Percentiles rank a stretch among this genome's conserved stretches.
phyloP scores from a whole-genome alignment of 495 filamentous ascomycete species.

The Tuber microsphaerosporum region DNA sequence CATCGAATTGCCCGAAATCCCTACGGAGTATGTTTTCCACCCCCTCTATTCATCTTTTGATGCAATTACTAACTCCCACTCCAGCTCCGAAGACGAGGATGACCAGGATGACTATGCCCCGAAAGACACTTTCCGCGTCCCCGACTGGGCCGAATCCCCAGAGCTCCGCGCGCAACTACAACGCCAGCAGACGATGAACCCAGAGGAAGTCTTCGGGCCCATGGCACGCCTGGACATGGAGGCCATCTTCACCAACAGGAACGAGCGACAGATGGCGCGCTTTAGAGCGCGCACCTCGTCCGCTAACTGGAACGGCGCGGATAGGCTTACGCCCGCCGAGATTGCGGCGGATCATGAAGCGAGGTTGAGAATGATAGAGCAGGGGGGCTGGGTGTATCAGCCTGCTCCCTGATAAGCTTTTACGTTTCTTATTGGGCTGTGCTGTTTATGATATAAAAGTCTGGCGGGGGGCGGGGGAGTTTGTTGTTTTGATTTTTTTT shows the following conservation, averaged over 20 bases:
- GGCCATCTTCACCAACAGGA: slow-evolving; percentile 80
- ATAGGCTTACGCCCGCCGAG: slow-evolving; percentile 83
- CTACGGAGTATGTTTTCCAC: slow-evolving; percentile 57
- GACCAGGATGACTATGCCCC: slow-evolving; percentile 57
- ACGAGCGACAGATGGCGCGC: slow-evolving; percentile 64
- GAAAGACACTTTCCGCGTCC: slow-evolving; percentile 51
- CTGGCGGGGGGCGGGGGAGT: slow-evolving; percentile 5
- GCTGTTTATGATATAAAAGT: slow-evolving; percentile 7
- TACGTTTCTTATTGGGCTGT: slow-evolving; percentile 3
- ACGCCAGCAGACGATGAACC: slow-evolving; percentile 73
- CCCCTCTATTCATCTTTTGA: neutral
- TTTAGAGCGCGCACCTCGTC: slow-evolving; percentile 84
- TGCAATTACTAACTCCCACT: neutral
- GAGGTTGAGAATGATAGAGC: slow-evolving; percentile 67
- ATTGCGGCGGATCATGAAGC: slow-evolving; percentile 71
- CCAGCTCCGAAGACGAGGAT: slow-evolving; percentile 45
- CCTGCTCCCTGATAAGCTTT: slow-evolving; percentile 17
- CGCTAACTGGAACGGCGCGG: slow-evolving; percentile 84
- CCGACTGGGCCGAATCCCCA: slow-evolving; percentile 79
- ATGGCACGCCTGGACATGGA: slow-evolving; percentile 83
- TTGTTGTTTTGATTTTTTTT: slow-evolving; percentile 10
- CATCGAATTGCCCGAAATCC: slow-evolving; percentile 81
- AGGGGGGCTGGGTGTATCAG: slow-evolving; percentile 69
- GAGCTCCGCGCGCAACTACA: slow-evolving; percentile 61
- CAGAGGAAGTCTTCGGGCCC: slow-evolving; percentile 81